Evolutionary conservation across 2,329 filamentous ascomycete species (phyloP), one percentile per base, ranked within the genome.

Genomic region (Nothopassalora personata): DNA sequence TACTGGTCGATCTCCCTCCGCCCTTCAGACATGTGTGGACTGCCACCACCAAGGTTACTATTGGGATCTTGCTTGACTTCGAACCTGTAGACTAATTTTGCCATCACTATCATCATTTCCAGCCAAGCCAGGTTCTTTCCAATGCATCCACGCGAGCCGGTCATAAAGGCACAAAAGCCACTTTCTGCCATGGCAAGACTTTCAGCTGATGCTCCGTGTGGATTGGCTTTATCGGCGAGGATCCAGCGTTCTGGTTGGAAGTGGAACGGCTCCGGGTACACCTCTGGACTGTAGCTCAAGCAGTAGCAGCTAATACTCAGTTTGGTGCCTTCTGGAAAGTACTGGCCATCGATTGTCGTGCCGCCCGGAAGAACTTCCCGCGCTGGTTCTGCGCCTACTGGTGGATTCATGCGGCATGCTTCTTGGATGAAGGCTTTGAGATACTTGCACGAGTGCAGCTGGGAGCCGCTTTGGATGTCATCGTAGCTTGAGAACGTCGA

Each of bases 161-260:
- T 77, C 50, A 83, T 86, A 67, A 90, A 90, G 1, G 89, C 86
- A 62, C 87, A 90, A 73, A 90, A 92, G 0, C 89, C 89, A 51
- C 79, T 81, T 56, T 87, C 82, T 1, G 88, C 87, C 9, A 60
- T 8, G 6, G 61, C 61, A n/a, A 66, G 43, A 28, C 54, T 54
- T 27, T 61, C 56, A 23, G 50, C 11, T 47, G 43, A 52, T 3
- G 54, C 57, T 19, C 57, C 53, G 2, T 39, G 11, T 5, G 36
- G 36, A 5, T 39, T 39, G 13, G 11, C 36, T 1, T 13, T 39
- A 5, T 60, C 58, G 7, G 7, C 54, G 9, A 52, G 18, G 11
- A 72, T 62, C 70, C 71, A 73, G 19, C 71, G 69, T 56, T 72
- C 71, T 8, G 71, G 71, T 3, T 56, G 53, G 50, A 71, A 73